Evolutionary conservation across 495 filamentous ascomycete genomes (phyloP), one percentile per base, ranked within the genome.

Genomic region (Oidiodendron maius): DNA sequence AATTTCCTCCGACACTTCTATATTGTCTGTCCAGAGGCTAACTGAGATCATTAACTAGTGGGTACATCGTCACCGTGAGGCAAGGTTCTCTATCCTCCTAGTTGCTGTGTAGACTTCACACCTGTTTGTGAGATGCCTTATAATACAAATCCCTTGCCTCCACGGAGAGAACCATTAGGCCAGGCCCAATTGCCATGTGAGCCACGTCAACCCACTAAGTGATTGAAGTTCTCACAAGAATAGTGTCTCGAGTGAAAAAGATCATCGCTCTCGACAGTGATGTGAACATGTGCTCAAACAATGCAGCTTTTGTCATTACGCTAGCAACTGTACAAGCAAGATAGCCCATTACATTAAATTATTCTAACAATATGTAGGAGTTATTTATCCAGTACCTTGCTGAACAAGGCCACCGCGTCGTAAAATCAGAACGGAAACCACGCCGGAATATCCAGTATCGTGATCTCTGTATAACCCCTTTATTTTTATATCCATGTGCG

Each of bases 361-460:
- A 15, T 11, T 4, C 10, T 37, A 23, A 38, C 15, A 16, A 22
- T 4, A 38, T 9, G 9, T 50, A 94, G 86, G 93, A 97, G 66
- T 83, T 96, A 81, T 98, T 98, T 74, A 86, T 98, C 53, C 88
- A 95, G 61, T 83, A 96, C 62, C 76, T 98, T 26, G 82, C 88
- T 21, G 78, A 82, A 50, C 87, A 95, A 68, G 86, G 80, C 22
- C 78, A 95, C 57, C 89, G 89, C 59, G 86, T 95, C 61, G 86
- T 93, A 49, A 90, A 89, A 52, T 76, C 87, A 3, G 93, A 96
- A 63, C 75, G 84, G 46, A 96, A 96, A 65, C 91, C 91, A 22
- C 78, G 93, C 32, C 83, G 91, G 54, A 95, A 91, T 48, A 83
- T 98, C 55, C 94, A 97, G 64, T 98, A 98, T 75, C 89, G 86